Base-by-base conservation (phyloP, 208 protist species). In the Trypanosoma scelopori region DNA sequence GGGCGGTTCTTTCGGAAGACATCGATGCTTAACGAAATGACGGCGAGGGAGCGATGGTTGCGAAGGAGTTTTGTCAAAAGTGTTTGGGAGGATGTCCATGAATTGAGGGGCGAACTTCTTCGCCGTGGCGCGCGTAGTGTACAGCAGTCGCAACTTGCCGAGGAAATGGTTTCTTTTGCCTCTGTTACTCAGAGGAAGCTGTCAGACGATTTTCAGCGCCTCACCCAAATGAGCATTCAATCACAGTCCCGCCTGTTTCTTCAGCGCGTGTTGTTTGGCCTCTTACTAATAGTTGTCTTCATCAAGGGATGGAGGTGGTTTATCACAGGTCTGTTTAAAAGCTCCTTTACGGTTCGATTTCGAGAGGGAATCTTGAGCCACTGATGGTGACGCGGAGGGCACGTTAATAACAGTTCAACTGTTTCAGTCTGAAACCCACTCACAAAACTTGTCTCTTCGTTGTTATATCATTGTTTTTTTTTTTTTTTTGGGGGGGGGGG, bases 31-130 rank as follows among this genome's bases (percentile, higher is more conserved):
- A 92, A 90, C 58, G 91, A 96, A 71, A 86, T 96, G 47, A 94
- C 85, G 15, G 87, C 82, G 64, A 74, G 87, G 6, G 91, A 96
- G 68, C 76, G 91, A 9, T 96, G 91, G 88, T 74, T 96, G 48
- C 83, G 91, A 47, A 93, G 92, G 76, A 76, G 75, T 47, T 96
- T 91, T 69, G 72, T 94, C 30, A 96, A 96, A 55, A 81, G 75
- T 0, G 66, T 94, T 1, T 96, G 91, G 88, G 87, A 96, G 69
- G 84, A 96, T 25, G 87, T 96, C 27, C 91, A 96, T 63, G 91
- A 96, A 68, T 66, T 93, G 45, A 79, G 91, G 15, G 91, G 87
- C 3, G 91, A 94, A 62, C 76, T 96, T 62, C 81, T 96, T 39
- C 85, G 84, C 15, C 91, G 88, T 25, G 87, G 91, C n/a, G 81